phyloP scores from a whole-genome alignment of 2,329 filamentous ascomycete species.

The Pseudogymnoascus sp. region DNA sequence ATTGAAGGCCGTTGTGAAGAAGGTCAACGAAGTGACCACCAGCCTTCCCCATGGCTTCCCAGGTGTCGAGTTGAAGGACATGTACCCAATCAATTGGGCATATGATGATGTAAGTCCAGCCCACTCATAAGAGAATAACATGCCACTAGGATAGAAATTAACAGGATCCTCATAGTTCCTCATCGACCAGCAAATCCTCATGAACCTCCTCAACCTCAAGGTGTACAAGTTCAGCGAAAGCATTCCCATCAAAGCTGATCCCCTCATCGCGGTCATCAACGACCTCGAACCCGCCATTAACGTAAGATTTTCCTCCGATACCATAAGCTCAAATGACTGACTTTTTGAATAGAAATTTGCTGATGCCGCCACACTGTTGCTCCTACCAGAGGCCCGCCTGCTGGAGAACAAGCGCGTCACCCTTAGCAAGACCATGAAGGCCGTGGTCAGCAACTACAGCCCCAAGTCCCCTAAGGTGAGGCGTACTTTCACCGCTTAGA shows the following conservation, averaged over 20 bases:
- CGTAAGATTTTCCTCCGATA: not conserved
- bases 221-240: not conserved
- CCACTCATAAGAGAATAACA: not conserved
- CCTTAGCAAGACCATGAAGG: not conserved
- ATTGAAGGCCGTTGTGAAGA: not conserved
- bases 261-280: not conserved
- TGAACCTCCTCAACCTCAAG: constrained; percentile 10
- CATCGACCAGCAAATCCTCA: constrained; percentile 1
- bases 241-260: not conserved
- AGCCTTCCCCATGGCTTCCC: not conserved
- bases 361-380: not conserved
- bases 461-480: not conserved
- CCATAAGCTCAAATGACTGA: not conserved
- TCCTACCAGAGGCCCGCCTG: not conserved
- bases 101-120: constrained; percentile 6
- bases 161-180: not conserved
- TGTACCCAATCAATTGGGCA: constrained; percentile 1
- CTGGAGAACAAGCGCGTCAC: not conserved
- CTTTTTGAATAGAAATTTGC: not conserved
- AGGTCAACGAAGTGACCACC: not conserved
- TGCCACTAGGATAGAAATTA: not conserved
- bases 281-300: not conserved
- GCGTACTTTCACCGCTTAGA: not conserved
- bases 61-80: not conserved
- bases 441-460: not conserved